Percentiles rank a stretch among this genome's conserved stretches.
Conservation (phyloP, 768 basidiomycete species). For the Mycena galericulata region DNA sequence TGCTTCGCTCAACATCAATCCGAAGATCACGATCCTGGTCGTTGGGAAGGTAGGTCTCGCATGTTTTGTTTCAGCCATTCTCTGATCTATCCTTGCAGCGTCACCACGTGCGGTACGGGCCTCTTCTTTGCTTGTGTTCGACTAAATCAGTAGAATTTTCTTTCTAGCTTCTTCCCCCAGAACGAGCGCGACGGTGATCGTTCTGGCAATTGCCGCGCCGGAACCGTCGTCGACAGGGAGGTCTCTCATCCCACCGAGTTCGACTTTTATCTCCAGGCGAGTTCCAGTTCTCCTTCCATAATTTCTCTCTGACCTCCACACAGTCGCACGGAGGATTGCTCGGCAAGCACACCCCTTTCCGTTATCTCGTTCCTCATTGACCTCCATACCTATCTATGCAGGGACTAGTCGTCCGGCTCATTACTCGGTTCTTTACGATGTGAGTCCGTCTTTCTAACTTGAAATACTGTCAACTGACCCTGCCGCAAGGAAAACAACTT, state of each 20-base stretch:
- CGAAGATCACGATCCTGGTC: constrained; percentile 75
- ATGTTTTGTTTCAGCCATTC: neutral
- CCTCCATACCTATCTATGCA: neutral
- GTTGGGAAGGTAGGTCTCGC: constrained; percentile 16
- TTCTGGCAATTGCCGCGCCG: constrained; percentile 68
- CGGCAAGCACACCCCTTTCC: constrained; percentile 43
- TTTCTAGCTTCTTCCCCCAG: constrained; percentile 60
- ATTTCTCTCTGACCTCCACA: too few relatives aligned
- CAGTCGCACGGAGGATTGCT: constrained; percentile 68
- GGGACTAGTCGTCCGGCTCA: constrained; percentile 53
- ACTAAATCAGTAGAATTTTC: neutral
- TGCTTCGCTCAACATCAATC: constrained; percentile 61
- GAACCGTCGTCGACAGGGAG: constrained; percentile 68
- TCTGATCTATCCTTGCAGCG: neutral
- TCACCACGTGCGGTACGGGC: constrained; percentile 45
- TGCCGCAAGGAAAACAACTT: constrained; percentile 52
- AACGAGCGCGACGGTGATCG: constrained; percentile 53
- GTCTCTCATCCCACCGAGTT: constrained; percentile 67
- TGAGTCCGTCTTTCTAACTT: neutral
- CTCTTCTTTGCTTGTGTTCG: neutral
- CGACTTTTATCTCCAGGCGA: constrained; percentile 65
- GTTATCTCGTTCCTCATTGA: neutral
- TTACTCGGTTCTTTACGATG: constrained; percentile 44
- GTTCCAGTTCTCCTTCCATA: too few relatives aligned
- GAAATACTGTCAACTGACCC: neutral